A percentile compares a stretch with the other conserved stretches of the same genome.
phyloP scores from a whole-genome alignment of 2,329 filamentous ascomycete species.

The Beauveria sp. region DNA sequence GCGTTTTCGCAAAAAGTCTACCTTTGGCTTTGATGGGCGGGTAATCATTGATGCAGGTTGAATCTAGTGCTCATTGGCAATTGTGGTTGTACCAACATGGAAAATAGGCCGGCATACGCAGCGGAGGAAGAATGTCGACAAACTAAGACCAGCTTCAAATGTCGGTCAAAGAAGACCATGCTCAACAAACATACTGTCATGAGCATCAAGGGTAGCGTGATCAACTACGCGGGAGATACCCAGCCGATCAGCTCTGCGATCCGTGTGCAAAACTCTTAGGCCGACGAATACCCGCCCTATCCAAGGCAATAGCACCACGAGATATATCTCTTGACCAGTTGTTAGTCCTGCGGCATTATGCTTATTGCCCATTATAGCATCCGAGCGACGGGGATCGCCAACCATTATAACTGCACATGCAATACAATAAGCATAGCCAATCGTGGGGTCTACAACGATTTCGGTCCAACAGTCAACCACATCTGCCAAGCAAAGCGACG shows the following conservation, averaged over 20 bases:
- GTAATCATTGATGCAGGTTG: slow-evolving; percentile 59
- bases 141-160: no score
- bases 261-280: background rate
- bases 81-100: slow-evolving; percentile 62
- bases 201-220: background rate
- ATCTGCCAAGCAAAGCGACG: background rate
- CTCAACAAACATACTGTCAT: background rate
- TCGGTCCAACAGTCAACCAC: background rate
- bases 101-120: slow-evolving; percentile 30
- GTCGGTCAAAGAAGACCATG: background rate
- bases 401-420: background rate
- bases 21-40: slow-evolving; percentile 51
- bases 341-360: background rate
- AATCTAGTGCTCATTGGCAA: slow-evolving; percentile 59
- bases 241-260: background rate
- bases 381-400: background rate
- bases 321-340: background rate
- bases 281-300: background rate
- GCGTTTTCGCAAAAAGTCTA: slow-evolving; percentile 44
- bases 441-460: background rate
- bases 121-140: background rate
- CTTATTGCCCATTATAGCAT: background rate
- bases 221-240: background rate
- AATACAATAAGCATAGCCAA: background rate
- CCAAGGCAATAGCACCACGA: background rate